A percentile compares a stretch with the other conserved stretches of the same genome.
phyloP scores from a whole-genome alignment of 73 alveolate species.

The Diophrys appendiculata region DNA sequence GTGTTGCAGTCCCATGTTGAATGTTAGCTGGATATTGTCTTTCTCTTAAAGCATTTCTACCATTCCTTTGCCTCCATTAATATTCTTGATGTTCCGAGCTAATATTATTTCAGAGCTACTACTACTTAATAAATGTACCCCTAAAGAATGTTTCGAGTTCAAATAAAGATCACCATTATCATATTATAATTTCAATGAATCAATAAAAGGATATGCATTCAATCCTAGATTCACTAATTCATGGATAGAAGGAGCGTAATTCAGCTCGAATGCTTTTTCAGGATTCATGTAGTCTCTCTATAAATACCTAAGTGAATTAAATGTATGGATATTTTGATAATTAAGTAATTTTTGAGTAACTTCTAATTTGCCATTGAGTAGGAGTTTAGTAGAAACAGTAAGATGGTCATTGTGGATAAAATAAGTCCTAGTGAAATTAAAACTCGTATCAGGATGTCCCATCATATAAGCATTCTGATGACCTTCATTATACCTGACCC shows the following conservation, averaged over 20 bases:
- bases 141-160: not conserved
- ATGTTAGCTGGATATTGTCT: conserved; percentile 7
- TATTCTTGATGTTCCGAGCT: conserved; percentile 7
- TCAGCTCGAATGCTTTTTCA: not conserved
- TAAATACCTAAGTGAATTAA: conserved; percentile 5
- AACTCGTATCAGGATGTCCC: too few species aligned
- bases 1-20: too few species aligned
- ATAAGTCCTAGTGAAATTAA: too few species aligned
- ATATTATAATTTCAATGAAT: not conserved
- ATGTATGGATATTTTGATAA: not conserved
- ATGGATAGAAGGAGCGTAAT: not conserved
- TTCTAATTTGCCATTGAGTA: conserved; percentile 1
- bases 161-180: not conserved
- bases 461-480: too few species aligned
- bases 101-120: not conserved
- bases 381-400: not conserved
- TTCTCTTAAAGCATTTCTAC: conserved; percentile 16
- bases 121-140: not conserved
- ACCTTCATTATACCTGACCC: too few species aligned
- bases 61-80: conserved; percentile 18
- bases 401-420: conserved; percentile 8
- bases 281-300: conserved; percentile 3
- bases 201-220: conserved; percentile 17
- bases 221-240: conserved; percentile 5
- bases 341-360: not conserved